Base-by-base conservation (phyloP, 2,329 filamentous ascomycete genomes). In the Biscogniauxia sp. region DNA sequence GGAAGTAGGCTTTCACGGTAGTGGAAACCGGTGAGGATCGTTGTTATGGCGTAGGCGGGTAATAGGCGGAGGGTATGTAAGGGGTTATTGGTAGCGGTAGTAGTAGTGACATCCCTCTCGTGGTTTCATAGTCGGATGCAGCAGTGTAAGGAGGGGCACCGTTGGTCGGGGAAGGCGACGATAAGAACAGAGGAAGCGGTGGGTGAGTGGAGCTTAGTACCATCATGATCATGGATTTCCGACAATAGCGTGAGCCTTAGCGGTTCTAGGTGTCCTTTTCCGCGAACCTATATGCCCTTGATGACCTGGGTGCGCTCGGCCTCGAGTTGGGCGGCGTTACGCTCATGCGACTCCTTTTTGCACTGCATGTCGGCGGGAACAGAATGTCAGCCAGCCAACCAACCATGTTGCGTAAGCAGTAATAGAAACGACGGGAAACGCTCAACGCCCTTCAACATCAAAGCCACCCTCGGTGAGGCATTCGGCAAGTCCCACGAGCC, bases 321-420 rank as follows among this genome's bases (percentile, higher is more conserved):
- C 78, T 97, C 92, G 74, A 99, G 82, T 80, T 96, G 93, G 67
- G 93, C 90, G 61, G 92, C 91, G 76, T 99, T 99, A 68, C 93
- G 88, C 76, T 96, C 92, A 78, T 97, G 92, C 54, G 92, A 94
- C 77, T 97, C 93, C 82, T 96, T 95, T 84, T 97, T 97, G 84
- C 94, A 97, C 87, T 89, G 73, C 28, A 61, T 56, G 57, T 60
- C 63, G 20, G 54, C 56, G 68, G 62, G 59, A 70, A 56, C 45
- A 71, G 72, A 78, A 68, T 73, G 64, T 57, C 71, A 66, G 64
- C 64, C 20, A 54, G 20, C 13, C 54, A 7, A 11, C 19, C n/a
- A 26, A 20, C 49, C 28, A 51, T 13, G 50, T 20, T 13, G 28
- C 28, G 11, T 32, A 51, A 25, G 50, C n/a, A 17, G 15, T 45